Evolutionary conservation across 1,139 yeast species (phyloP).

Genomic region (Kodamaea suecica): DNA sequence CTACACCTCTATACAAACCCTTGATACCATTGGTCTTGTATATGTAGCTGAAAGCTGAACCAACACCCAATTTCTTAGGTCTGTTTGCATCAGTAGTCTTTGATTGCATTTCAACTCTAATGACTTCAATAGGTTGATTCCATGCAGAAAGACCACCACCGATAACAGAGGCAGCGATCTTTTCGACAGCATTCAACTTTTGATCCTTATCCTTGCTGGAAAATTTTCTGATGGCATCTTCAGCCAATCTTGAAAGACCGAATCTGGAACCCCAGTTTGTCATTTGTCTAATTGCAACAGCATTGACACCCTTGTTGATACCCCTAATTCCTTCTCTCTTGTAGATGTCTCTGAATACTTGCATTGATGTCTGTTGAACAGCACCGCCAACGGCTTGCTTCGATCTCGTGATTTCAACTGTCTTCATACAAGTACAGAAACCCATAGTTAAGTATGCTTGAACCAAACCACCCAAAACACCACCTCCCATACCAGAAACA

Average conservation of each 20-base stretch:
- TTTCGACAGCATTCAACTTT: constrained; percentile 70
- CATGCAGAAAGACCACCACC: constrained; percentile 99
- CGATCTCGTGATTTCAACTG: constrained; percentile 90
- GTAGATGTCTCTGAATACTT: constrained; percentile 83
- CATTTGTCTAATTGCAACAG: constrained; percentile 98
- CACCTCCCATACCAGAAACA: constrained; percentile 89
- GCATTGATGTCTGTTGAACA: constrained; percentile 70
- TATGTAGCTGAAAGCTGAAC: constrained; percentile 78
- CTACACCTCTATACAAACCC: constrained; percentile 93
- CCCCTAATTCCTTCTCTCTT: constrained; percentile 86
- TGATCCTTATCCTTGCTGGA: constrained; percentile 62
- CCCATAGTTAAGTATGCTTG: constrained; percentile 96
- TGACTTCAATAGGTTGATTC: constrained; percentile 98
- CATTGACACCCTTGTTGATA: constrained; percentile 96
- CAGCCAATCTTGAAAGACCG: constrained; percentile 89
- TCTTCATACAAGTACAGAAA: constrained; percentile 96
- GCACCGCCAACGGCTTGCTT: constrained; percentile 72
- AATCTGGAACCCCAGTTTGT: constrained; percentile 99
- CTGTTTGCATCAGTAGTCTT: constrained; percentile 90
- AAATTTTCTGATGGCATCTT: constrained; percentile 67
- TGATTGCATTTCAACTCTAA: constrained; percentile 97
- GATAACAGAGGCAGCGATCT: constrained; percentile 78
- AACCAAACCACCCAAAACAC: constrained; percentile 93
- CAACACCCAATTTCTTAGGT: constrained; percentile 84
- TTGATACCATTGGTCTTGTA: constrained; percentile 77